Evolutionary conservation across 169 alveolate species (phyloP).

Genomic region (Haemoproteus tartakovskyi): DNA sequence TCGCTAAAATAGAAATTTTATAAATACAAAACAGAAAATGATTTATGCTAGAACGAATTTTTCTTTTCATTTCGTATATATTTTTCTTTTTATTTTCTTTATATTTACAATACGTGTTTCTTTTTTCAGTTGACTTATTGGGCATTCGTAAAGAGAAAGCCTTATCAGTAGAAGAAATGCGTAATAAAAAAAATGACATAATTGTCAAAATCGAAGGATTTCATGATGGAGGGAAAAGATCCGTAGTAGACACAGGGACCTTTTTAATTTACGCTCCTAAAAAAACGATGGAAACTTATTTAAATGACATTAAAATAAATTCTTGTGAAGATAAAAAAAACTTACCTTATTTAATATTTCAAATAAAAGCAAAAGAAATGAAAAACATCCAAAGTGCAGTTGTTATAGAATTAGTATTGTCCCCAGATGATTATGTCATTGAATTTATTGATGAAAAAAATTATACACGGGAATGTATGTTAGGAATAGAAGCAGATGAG

Average conservation of each 20-base stretch:
- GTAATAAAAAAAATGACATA: not conserved
- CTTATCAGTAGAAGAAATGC: not conserved
- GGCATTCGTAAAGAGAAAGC: slow-evolving; percentile 37
- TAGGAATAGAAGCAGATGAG: slow-evolving; percentile 75
- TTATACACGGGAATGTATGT: slow-evolving; percentile 58
- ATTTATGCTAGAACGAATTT: too few species aligned
- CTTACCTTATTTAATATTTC: slow-evolving; percentile 47
- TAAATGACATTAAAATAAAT: slow-evolving; percentile 35
- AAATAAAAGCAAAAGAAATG: slow-evolving; percentile 24
- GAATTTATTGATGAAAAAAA: slow-evolving; percentile 51
- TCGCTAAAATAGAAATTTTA: too few species aligned
- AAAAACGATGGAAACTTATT: slow-evolving; percentile 37
- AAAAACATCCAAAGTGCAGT: slow-evolving; percentile 21
- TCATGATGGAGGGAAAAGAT: slow-evolving; percentile 59
- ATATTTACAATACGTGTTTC: not conserved
- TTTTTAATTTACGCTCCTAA: slow-evolving; percentile 63
- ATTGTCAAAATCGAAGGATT: slow-evolving; percentile 63
- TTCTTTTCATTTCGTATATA: too few species aligned
- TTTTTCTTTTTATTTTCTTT: not conserved
- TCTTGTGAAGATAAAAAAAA: slow-evolving; percentile 61
- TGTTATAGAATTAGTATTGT: slow-evolving; percentile 66
- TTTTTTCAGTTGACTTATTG: slow-evolving; percentile 8
- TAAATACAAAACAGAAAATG: too few species aligned
- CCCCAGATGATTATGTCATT: slow-evolving; percentile 77
- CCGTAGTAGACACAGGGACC: slow-evolving; percentile 55